phyloP scores from a whole-genome alignment of 2,329 filamentous ascomycete genomes.

The Aspergillus cejpii region DNA sequence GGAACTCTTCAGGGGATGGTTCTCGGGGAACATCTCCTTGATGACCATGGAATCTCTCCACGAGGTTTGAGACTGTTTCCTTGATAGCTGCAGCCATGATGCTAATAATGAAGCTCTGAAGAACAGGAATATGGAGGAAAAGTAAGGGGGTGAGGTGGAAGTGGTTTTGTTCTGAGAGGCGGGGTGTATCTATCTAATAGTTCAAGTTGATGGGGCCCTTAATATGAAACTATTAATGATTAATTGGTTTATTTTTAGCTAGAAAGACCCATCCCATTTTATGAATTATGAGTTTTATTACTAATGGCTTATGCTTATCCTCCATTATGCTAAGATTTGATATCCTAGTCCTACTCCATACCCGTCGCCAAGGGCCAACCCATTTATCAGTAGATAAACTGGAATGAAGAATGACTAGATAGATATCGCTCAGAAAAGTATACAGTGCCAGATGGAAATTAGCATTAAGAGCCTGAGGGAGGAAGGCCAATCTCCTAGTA shows the following conservation, averaged over 20 bases:
- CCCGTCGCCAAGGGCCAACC: no score
- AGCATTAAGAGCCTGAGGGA: no score
- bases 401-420: no score
- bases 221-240: neutral
- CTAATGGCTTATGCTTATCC: no score
- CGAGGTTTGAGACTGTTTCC: constrained; percentile 44
- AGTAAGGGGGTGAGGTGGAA: constrained; percentile 6
- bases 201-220: neutral
- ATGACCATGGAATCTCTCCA: constrained; percentile 43
- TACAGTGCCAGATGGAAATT: no score
- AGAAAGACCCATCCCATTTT: neutral
- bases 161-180: constrained; percentile 15
- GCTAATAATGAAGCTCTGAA: neutral
- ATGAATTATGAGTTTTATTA: no score
- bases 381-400: no score
- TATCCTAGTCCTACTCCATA: no score
- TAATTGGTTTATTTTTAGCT: neutral
- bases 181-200: constrained; percentile 14
- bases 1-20: constrained; percentile 59
- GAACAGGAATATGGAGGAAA: constrained; percentile 2
- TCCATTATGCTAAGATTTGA: no score
- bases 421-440: no score
- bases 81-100: constrained; percentile 39
- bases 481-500: no score
- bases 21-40: constrained; percentile 38